Evolutionary conservation across 352 stramenopile genomes (phyloP).

Genomic region (Pythium coloratum): DNA sequence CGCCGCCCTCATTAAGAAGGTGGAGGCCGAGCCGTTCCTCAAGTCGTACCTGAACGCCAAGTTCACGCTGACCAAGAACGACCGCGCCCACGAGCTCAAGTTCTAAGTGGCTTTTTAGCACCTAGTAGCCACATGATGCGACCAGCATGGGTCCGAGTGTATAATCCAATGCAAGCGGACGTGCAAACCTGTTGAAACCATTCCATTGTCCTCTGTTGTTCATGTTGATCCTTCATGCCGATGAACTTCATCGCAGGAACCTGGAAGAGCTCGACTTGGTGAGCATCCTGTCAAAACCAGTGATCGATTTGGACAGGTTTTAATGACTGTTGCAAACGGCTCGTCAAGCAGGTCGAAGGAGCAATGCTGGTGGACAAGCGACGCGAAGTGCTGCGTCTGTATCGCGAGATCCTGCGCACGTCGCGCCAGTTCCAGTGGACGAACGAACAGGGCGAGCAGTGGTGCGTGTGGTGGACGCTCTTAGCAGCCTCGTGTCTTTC

Average conservation of each 20-base stretch:
- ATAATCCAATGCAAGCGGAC: slow-evolving; percentile 26
- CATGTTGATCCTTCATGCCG: background rate
- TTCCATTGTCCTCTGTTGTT: background rate
- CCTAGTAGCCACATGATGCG: slow-evolving; percentile 9
- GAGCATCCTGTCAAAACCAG: background rate
- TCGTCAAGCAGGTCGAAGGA: background rate
- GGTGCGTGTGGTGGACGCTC: slow-evolving; percentile 33
- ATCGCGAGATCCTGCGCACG: slow-evolving; percentile 78
- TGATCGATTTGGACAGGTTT: slow-evolving; percentile 11
- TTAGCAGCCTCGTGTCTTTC: background rate
- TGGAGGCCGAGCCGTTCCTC: slow-evolving; percentile 91
- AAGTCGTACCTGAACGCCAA: slow-evolving; percentile 98
- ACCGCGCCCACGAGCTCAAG: slow-evolving; percentile 98
- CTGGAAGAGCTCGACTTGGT: background rate
- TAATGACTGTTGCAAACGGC: background rate
- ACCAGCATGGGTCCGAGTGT: slow-evolving; percentile 19
- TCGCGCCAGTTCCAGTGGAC: slow-evolving; percentile 70
- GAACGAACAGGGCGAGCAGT: slow-evolving; percentile 72
- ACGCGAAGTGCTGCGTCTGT: slow-evolving; percentile 77
- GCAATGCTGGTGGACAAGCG: slow-evolving; percentile 56
- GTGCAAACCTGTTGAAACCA: slow-evolving; percentile 30
- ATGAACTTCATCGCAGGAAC: too few relatives aligned
- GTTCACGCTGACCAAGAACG: slow-evolving; percentile 98
- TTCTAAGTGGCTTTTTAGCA: slow-evolving; percentile 90
- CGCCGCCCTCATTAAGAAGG: slow-evolving; percentile 84